Evolutionary conservation across 2,329 filamentous ascomycete species (phyloP).

Genomic region (Ceratocystis cacaofunesta): DNA sequence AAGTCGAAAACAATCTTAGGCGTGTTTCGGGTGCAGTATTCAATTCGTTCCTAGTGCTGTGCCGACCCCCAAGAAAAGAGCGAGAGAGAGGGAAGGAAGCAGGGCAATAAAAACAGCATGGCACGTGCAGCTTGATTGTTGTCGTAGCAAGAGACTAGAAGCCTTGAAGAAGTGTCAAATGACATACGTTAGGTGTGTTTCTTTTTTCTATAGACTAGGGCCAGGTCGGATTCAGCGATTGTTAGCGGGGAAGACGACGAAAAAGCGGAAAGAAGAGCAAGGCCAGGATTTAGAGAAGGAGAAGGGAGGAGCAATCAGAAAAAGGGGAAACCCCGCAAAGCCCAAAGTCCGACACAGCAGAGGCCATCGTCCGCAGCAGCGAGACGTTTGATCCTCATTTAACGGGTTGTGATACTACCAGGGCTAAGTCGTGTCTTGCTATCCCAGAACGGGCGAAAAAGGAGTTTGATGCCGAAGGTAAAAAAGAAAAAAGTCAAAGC

Average conservation of each 20-base stretch:
- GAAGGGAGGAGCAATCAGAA: neutral
- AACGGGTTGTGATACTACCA: neutral
- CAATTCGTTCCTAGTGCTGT: neutral
- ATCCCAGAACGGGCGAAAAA: neutral
- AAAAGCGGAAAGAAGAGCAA: neutral
- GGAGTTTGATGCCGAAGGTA: neutral
- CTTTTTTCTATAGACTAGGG: neutral
- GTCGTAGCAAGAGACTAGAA: neutral
- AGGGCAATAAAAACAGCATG: neutral
- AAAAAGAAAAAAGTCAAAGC: neutral
- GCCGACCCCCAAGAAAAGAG: neutral
- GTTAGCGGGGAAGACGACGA: neutral
- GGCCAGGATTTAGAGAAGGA: neutral
- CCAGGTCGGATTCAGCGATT: neutral
- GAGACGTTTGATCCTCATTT: slow-evolving; percentile 6
- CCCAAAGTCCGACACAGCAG: neutral
- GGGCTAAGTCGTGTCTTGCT: neutral
- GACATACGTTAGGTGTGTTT: neutral
- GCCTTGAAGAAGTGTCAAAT: neutral
- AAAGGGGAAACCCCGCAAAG: neutral
- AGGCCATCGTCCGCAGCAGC: neutral
- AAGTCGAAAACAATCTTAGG: neutral
- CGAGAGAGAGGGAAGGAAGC: neutral
- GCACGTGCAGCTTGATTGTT: neutral
- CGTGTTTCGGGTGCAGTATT: neutral